Percentiles rank a stretch among this genome's conserved stretches.
Evolutionary conservation across 1,139 yeast genomes (phyloP).

Genomic region (Hyphopichia wangnamkhiaoensis): DNA sequence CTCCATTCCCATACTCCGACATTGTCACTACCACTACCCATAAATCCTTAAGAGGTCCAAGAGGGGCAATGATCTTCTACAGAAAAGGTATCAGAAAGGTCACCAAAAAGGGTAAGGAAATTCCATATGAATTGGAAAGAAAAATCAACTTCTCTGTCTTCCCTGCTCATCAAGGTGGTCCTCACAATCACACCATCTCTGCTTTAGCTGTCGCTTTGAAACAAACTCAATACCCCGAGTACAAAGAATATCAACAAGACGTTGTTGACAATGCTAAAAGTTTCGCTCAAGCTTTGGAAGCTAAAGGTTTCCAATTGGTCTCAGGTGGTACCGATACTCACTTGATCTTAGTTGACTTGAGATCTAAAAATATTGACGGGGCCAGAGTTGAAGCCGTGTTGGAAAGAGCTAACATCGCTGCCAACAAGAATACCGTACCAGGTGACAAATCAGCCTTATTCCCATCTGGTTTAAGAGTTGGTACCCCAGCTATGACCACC

Average conservation of each 20-base stretch:
- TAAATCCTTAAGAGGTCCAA: slow-evolving; percentile 96
- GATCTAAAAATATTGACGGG: slow-evolving; percentile 87
- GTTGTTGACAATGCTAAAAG: slow-evolving; percentile 79
- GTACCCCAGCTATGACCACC: slow-evolving; percentile 98
- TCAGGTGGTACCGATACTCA: slow-evolving; percentile 96
- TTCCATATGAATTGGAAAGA: slow-evolving; percentile 81
- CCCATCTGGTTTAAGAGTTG: slow-evolving; percentile 95
- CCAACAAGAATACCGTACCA: slow-evolving; percentile 94
- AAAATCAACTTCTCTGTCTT: slow-evolving; percentile 93
- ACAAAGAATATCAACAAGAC: slow-evolving; percentile 77
- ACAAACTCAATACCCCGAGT: slow-evolving; percentile 86
- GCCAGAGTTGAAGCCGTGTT: slow-evolving; percentile 92
- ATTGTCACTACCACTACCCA: slow-evolving; percentile 97
- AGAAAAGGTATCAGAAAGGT: slow-evolving; percentile 88
- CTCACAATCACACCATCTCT: slow-evolving; percentile 96
- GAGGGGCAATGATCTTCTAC: slow-evolving; percentile 98
- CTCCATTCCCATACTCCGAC: slow-evolving; percentile 94
- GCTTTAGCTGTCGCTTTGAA: slow-evolving; percentile 93
- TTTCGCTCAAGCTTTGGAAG: slow-evolving; percentile 68
- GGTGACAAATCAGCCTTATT: slow-evolving; percentile 94
- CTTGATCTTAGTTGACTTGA: slow-evolving; percentile 80
- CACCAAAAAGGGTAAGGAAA: slow-evolving; percentile 86
- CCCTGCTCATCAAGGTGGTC: slow-evolving; percentile 99
- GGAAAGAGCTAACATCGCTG: slow-evolving; percentile 89
- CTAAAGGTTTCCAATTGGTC: slow-evolving; percentile 75